Percentiles rank a stretch among this genome's conserved stretches.
These are phyloP conservation scores for Neostapfia colusana DNA, from an alignment of 176 grass and related monocot species.

Conservation along the genomic window DNA sequence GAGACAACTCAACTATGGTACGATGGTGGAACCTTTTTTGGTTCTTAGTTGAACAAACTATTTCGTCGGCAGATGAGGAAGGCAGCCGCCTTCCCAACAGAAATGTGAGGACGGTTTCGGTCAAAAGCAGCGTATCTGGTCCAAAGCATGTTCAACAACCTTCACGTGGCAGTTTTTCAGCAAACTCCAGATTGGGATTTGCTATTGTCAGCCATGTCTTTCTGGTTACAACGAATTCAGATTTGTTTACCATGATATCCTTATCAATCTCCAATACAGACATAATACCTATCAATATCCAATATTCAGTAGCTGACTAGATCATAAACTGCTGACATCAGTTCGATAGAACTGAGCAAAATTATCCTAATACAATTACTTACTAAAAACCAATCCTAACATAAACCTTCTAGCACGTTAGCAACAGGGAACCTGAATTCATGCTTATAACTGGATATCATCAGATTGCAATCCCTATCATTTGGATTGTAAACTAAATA, in stretches of 20 bases:
- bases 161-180: neutral
- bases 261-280: neutral
- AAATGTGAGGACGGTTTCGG: neutral
- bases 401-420: neutral
- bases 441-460: too few relatives aligned
- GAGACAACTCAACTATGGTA: too few relatives aligned
- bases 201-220: neutral
- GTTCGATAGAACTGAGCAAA: neutral
- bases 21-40: too few relatives aligned
- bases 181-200: neutral
- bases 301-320: neutral
- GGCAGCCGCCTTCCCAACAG: slow-evolving; percentile 9
- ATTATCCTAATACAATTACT: neutral
- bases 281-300: neutral
- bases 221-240: neutral
- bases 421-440: too few relatives aligned
- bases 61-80: neutral
- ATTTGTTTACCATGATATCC: neutral
- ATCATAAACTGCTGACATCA: too few relatives aligned
- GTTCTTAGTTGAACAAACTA: neutral
- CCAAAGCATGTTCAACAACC: slow-evolving; percentile 14
- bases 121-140: slow-evolving; percentile 30
- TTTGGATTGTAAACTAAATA: too few relatives aligned
- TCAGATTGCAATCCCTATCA: too few relatives aligned
- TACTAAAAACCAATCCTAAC: neutral